These are phyloP conservation scores for Ceratorhiza oryzae-sativae DNA, from an alignment of 1,284 basidiomycete species.

Conservation along the genomic window DNA sequence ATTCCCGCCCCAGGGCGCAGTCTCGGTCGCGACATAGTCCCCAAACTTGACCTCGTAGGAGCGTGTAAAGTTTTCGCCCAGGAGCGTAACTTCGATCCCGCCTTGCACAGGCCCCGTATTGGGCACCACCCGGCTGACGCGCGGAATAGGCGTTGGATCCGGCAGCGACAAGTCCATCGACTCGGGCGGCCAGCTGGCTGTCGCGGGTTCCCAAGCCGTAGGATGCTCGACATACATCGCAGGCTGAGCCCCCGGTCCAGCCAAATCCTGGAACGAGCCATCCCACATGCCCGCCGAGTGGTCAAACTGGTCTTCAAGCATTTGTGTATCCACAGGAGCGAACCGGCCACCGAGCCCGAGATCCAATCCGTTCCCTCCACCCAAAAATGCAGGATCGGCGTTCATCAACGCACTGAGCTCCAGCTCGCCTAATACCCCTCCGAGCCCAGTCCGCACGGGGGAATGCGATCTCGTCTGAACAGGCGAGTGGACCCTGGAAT, in stretches of 20 bases:
- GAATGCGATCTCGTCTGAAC: slow-evolving; percentile 21
- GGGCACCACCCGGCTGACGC: slow-evolving; percentile 69
- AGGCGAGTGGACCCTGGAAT: background rate
- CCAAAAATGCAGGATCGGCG: slow-evolving; percentile 9
- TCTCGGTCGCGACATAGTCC: slow-evolving; percentile 79
- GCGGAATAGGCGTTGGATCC: slow-evolving; percentile 53
- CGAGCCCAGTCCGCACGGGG: background rate
- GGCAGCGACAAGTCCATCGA: slow-evolving; percentile 25
- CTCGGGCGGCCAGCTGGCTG: slow-evolving; percentile 44
- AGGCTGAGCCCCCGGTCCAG: background rate
- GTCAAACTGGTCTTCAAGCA: slow-evolving; percentile 25
- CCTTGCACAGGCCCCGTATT: slow-evolving; percentile 90
- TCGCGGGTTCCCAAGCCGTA: background rate
- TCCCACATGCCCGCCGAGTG: slow-evolving; percentile 1
- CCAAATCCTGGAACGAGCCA: background rate
- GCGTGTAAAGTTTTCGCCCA: slow-evolving; percentile 82
- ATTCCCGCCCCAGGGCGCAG: slow-evolving; percentile 91
- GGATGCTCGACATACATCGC: slow-evolving; percentile 37
- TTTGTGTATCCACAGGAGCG: slow-evolving; percentile 2
- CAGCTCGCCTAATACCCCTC: background rate
- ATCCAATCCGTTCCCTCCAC: slow-evolving; percentile 6
- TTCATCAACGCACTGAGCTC: slow-evolving; percentile 2
- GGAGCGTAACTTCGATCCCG: slow-evolving; percentile 93
- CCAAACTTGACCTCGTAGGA: slow-evolving; percentile 86
- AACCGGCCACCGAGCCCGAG: background rate